Percentiles rank a stretch among this genome's conserved stretches.
Conservation (phyloP, 768 basidiomycete genomes). For the Lactarius deliciosus region DNA sequence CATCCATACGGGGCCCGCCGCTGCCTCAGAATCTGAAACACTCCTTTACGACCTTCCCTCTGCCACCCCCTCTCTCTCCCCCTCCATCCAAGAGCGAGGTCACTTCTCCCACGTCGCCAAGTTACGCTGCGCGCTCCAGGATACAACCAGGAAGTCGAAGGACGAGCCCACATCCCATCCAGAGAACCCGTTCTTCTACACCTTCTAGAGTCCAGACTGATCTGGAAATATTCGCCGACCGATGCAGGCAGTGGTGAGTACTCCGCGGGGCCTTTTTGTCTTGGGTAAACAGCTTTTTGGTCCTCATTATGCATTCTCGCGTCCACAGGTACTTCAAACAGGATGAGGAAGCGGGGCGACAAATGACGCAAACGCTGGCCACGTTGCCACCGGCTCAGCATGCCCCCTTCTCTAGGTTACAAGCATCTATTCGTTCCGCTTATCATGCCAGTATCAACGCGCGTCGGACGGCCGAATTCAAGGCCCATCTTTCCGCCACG, state of each 20-base stretch:
- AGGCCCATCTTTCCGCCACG: constrained; percentile 77
- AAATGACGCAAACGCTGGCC: constrained; percentile 81
- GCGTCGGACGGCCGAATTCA: constrained; percentile 79
- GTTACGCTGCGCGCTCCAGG: constrained; percentile 19
- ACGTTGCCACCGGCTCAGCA: constrained; percentile 80
- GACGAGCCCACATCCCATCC: constrained; percentile 57
- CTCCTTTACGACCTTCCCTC: constrained; percentile 33
- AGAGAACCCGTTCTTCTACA: constrained; percentile 64
- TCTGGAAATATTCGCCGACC: constrained; percentile 73
- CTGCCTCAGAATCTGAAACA: constrained; percentile 25
- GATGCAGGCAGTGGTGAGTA: constrained; percentile 74
- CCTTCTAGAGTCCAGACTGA: constrained; percentile 67
- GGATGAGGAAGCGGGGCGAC: constrained; percentile 71
- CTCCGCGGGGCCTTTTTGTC: too few species aligned
- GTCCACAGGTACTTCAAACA: constrained; percentile 77
- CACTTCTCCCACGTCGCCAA: constrained; percentile 26
- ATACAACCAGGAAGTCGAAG: constrained; percentile 35
- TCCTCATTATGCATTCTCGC: constrained; percentile 8
- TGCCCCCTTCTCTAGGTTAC: constrained; percentile 82
- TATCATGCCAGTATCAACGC: constrained; percentile 81
- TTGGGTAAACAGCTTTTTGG: neutral
- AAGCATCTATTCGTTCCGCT: constrained; percentile 81
- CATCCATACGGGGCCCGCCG: neutral
- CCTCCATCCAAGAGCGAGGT: constrained; percentile 1
- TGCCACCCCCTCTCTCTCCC: constrained; percentile 22